Percentiles rank a stretch among this genome's conserved stretches.
Evolutionary conservation across 495 filamentous ascomycete species (phyloP).

Genomic region (Alectoria sarmentosa): DNA sequence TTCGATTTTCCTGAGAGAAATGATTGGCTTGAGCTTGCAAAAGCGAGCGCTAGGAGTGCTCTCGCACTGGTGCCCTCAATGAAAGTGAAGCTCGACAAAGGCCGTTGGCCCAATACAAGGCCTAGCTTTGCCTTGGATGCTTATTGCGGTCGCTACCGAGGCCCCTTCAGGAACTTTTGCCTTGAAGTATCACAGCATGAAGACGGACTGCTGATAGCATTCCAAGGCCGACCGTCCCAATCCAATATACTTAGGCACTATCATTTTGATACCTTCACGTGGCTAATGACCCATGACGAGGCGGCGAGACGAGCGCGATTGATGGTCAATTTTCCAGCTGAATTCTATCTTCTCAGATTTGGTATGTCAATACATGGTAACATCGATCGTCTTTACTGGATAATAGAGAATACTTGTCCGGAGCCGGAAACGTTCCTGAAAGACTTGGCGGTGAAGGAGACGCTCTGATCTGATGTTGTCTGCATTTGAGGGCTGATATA

Average conservation of each 20-base stretch:
- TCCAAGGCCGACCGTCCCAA: not conserved
- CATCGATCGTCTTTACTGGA: constrained; percentile 8
- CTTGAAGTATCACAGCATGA: not conserved
- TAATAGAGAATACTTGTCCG: not conserved
- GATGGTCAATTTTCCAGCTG: not conserved
- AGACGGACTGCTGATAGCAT: not conserved
- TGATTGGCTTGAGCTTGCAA: constrained; percentile 13
- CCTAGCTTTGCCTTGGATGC: constrained; percentile 1
- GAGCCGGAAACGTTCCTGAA: constrained; percentile 4
- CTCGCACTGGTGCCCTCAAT: constrained; percentile 5
- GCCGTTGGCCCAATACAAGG: constrained; percentile 2
- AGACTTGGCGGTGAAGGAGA: not conserved
- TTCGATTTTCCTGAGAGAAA: constrained; percentile 18
- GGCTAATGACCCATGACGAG: constrained; percentile 14
- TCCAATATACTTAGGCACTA: not conserved
- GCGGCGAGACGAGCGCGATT: not conserved
- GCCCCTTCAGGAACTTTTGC: not conserved
- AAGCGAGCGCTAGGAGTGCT: not conserved
- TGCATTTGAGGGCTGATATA: not conserved
- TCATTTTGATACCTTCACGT: constrained; percentile 11
- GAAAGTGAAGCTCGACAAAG: not conserved
- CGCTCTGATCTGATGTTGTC: not conserved
- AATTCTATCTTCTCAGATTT: constrained; percentile 12
- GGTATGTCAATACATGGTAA: not conserved
- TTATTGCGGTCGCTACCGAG: constrained; percentile 6